These are phyloP conservation scores for Poa pratensis DNA, from an alignment of 176 grass and related monocot species.

Conservation along the genomic window DNA sequence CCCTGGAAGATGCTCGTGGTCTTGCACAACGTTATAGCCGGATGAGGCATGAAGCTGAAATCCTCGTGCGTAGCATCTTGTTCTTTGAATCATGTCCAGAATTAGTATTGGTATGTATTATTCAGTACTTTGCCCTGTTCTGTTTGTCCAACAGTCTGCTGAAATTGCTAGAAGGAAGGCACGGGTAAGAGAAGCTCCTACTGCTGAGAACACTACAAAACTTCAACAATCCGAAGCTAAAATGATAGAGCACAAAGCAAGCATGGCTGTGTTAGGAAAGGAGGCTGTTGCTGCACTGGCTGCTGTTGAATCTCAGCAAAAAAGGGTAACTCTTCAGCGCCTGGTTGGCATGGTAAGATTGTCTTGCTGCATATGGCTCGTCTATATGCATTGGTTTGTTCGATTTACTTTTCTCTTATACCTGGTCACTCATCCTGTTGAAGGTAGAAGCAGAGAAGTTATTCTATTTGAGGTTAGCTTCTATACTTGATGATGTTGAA, in stretches of 20 bases:
- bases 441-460: conserved; percentile 99
- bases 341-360: conserved; percentile 78
- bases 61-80: conserved; percentile 50
- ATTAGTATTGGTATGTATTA: conserved; percentile 28
- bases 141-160: conserved; percentile 64
- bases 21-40: conserved; percentile 98
- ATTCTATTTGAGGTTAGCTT: conserved; percentile 88
- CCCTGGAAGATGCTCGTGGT: conserved; percentile 92
- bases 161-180: conserved; percentile 91
- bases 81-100: conserved; percentile 4
- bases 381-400: conserved; percentile 18
- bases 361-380: neutral
- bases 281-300: conserved; percentile 88
- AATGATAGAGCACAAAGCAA: conserved; percentile 96
- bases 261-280: conserved; percentile 93
- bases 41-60: conserved; percentile 98
- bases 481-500: conserved; percentile 96
- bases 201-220: conserved; percentile 82
- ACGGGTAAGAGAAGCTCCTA: conserved; percentile 84
- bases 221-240: conserved; percentile 79
- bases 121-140: conserved; percentile 22
- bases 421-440: conserved; percentile 44
- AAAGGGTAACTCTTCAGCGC: conserved; percentile 80
- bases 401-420: conserved; percentile 39
- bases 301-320: conserved; percentile 88